Conservation (phyloP, 2,329 filamentous ascomycete species). For the Fusarium proliferatum region DNA sequence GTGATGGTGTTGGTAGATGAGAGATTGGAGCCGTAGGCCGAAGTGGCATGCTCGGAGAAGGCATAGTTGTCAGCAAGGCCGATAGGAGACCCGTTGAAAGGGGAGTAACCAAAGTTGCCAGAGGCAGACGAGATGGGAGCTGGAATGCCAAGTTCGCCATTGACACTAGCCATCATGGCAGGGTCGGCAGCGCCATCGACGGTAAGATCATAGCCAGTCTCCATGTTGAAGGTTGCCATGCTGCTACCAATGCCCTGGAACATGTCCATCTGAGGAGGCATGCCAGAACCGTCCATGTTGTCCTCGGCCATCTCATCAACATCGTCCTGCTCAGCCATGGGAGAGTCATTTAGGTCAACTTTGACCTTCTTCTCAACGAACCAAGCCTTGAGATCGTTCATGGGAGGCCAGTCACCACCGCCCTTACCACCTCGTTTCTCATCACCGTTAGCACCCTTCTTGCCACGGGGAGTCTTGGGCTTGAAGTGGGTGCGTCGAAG, state of each 20-base stretch:
- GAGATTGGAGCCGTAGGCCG: conserved; percentile 42
- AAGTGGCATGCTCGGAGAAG: conserved; percentile 42
- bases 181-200: conserved; percentile 35
- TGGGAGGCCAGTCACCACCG: conserved; percentile 44
- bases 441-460: conserved; percentile 53
- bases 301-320: conserved; percentile 43
- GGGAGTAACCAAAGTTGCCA: conserved; percentile 36
- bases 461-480: conserved; percentile 63
- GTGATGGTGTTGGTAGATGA: conserved; percentile 46
- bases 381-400: conserved; percentile 60
- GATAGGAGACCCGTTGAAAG: conserved; percentile 42
- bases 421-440: conserved; percentile 65
- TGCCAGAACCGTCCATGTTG: conserved; percentile 31
- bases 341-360: conserved; percentile 53
- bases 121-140: conserved; percentile 44
- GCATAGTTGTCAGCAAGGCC: conserved; percentile 40
- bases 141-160: conserved; percentile 31
- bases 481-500: conserved; percentile 90
- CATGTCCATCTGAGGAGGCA: conserved; percentile 35
- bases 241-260: conserved; percentile 40
- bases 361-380: conserved; percentile 64
- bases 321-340: conserved; percentile 48
- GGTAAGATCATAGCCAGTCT: conserved; percentile 38
- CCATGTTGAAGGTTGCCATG: conserved; percentile 38
- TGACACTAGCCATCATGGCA: conserved; percentile 33